phyloP scores from a whole-genome alignment of 2,329 filamentous ascomycete species.

The Aspergillus vadensis region DNA sequence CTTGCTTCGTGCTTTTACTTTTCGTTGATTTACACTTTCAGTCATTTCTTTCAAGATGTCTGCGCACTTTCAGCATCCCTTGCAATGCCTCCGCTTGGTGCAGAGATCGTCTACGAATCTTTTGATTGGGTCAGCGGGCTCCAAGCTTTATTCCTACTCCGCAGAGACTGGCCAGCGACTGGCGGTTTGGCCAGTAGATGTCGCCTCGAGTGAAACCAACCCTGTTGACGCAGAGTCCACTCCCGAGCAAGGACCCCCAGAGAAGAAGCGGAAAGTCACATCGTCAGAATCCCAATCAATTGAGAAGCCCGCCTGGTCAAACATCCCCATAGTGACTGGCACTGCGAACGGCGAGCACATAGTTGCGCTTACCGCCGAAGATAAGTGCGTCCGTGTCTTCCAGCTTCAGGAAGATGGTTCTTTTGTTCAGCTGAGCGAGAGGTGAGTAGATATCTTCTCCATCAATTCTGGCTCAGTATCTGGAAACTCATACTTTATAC shows the following conservation, averaged over 20 bases:
- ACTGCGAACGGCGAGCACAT: slow-evolving; percentile 68
- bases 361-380: slow-evolving; percentile 80
- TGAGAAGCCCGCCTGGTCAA: slow-evolving; percentile 48
- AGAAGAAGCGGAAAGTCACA: slow-evolving; percentile 49
- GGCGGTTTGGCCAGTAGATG: slow-evolving; percentile 59
- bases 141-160: slow-evolving; percentile 69
- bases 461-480: background rate
- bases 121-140: slow-evolving; percentile 73
- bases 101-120: slow-evolving; percentile 38
- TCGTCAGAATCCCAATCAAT: slow-evolving; percentile 24
- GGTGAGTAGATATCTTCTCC: slow-evolving; percentile 53
- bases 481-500: slow-evolving; percentile 14
- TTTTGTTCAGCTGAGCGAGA: slow-evolving; percentile 69
- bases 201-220: slow-evolving; percentile 32
- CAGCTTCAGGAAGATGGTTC: slow-evolving; percentile 62
- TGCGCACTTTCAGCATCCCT: slow-evolving; percentile 52
- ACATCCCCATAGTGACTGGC: slow-evolving; percentile 68
- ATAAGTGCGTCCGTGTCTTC: slow-evolving; percentile 88
- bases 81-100: slow-evolving; percentile 60
- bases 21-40: background rate
- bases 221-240: slow-evolving; percentile 26
- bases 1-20: background rate
- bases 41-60: slow-evolving; percentile 30
- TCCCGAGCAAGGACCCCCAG: slow-evolving; percentile 40
- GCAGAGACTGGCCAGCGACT: slow-evolving; percentile 60